These are phyloP conservation scores for Didymella lethalis DNA, from an alignment of 2,329 filamentous ascomycete species.

Conservation along the genomic window DNA sequence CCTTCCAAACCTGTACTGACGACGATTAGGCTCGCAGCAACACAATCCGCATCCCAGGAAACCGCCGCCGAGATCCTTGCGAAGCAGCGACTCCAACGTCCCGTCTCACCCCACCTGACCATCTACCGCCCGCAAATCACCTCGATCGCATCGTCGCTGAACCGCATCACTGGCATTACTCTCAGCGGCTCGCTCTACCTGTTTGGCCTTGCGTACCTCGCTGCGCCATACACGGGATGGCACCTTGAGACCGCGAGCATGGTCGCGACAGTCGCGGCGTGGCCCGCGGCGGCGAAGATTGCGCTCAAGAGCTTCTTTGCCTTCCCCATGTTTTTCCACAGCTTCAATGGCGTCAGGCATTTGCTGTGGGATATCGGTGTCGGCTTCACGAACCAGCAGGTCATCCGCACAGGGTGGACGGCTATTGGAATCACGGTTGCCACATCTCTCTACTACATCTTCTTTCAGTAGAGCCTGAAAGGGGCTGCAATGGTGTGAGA, in stretches of 20 bases:
- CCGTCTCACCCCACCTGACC: slow-evolving; percentile 81
- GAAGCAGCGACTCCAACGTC: slow-evolving; percentile 80
- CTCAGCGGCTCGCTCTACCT: slow-evolving; percentile 79
- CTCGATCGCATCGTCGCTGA: slow-evolving; percentile 77
- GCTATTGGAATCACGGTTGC: slow-evolving; percentile 65
- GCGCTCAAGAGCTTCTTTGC: slow-evolving; percentile 66
- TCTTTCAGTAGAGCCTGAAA: slow-evolving; percentile 30
- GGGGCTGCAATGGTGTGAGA: not conserved
- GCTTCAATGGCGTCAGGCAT: slow-evolving; percentile 74
- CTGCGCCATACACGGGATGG: slow-evolving; percentile 76
- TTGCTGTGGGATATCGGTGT: slow-evolving; percentile 73
- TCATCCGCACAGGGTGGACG: slow-evolving; percentile 70
- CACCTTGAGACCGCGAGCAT: slow-evolving; percentile 71
- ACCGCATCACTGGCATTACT: slow-evolving; percentile 81
- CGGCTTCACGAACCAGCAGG: slow-evolving; percentile 68
- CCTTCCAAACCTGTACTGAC: slow-evolving; percentile 19
- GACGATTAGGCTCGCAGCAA: slow-evolving; percentile 57
- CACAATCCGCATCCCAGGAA: slow-evolving; percentile 63
- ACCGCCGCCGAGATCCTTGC: slow-evolving; percentile 73
- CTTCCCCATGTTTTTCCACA: slow-evolving; percentile 73
- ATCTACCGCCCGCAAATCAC: slow-evolving; percentile 91
- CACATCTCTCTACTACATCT: slow-evolving; percentile 42
- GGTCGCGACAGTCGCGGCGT: slow-evolving; percentile 69
- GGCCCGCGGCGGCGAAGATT: slow-evolving; percentile 67
- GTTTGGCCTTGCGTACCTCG: slow-evolving; percentile 82